Percentiles rank a stretch among this genome's conserved stretches.
Conservation (phyloP, 495 filamentous ascomycete genomes). For the Aspergillus ostianus region DNA sequence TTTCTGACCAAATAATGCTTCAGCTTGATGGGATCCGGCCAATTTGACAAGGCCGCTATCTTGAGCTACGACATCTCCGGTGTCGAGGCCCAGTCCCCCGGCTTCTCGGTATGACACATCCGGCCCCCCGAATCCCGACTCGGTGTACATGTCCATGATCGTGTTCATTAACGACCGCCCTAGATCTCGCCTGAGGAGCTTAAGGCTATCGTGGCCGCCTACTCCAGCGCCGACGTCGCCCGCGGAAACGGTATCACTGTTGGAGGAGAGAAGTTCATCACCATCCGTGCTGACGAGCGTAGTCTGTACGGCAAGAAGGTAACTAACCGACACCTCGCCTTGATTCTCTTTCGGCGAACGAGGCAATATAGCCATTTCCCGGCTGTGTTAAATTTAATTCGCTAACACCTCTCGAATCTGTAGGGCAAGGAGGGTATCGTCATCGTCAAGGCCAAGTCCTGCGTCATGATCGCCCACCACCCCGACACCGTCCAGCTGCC, state of each 20-base stretch:
- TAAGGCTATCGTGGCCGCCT: constrained; percentile 32
- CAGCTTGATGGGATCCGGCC: constrained; percentile 79
- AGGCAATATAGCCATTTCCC: neutral
- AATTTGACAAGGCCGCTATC: constrained; percentile 87
- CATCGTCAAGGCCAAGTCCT: constrained; percentile 78
- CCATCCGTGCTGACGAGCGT: constrained; percentile 68
- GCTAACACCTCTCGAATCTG: neutral
- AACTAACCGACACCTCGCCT: constrained; percentile 17
- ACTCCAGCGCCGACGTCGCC: constrained; percentile 28
- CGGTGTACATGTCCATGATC: neutral
- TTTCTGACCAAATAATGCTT: constrained; percentile 19
- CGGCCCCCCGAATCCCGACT: constrained; percentile 3
- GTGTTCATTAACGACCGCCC: constrained; percentile 9
- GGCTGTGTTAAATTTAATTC: neutral
- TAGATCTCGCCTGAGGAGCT: constrained; percentile 44
- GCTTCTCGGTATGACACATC: constrained; percentile 66
- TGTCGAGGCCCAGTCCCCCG: constrained; percentile 71
- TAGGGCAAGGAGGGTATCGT: constrained; percentile 81
- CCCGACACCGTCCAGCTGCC: constrained; percentile 61
- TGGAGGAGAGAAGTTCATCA: constrained; percentile 68
- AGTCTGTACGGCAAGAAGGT: constrained; percentile 87
- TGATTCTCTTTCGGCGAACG: neutral
- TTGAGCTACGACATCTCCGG: constrained; percentile 77
- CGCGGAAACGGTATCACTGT: constrained; percentile 62
- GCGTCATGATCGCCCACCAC: constrained; percentile 85